phyloP scores from a whole-genome alignment of 1,139 yeast genomes.

The Diutina siamensis region DNA sequence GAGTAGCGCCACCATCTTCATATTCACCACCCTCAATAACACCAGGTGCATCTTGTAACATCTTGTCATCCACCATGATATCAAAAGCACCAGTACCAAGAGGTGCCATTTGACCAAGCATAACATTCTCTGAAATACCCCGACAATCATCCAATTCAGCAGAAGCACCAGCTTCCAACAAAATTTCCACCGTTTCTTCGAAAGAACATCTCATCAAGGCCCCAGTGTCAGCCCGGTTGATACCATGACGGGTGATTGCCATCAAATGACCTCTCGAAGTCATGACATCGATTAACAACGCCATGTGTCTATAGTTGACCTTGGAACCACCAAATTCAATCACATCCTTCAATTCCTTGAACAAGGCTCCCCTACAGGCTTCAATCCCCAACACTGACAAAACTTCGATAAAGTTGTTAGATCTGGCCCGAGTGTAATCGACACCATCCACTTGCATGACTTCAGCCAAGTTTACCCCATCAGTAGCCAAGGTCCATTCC shows the following conservation, averaged over 20 bases:
- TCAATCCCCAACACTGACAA: conserved; percentile 95
- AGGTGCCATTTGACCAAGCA: conserved; percentile 97
- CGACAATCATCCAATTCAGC: conserved; percentile 97
- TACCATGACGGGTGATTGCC: conserved; percentile 99
- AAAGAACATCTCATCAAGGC: conserved; percentile 98
- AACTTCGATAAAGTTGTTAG: conserved; percentile 93
- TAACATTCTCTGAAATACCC: conserved; percentile 96
- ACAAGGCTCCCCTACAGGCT: conserved; percentile 92
- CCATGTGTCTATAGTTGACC: conserved; percentile 97
- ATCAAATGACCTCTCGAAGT: conserved; percentile 96
- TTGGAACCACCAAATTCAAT: conserved; percentile 99
- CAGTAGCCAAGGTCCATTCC: conserved; percentile 98
- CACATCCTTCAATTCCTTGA: conserved; percentile 88
- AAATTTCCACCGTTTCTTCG: conserved; percentile 96
- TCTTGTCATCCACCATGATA: conserved; percentile 85
- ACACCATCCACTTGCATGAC: conserved; percentile 95
- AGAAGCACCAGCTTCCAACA: conserved; percentile 95
- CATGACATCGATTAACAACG: conserved; percentile 95
- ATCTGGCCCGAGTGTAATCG: conserved; percentile 78
- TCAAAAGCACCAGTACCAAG: conserved; percentile 98
- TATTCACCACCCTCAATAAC: conserved; percentile 14
- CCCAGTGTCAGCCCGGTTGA: conserved; percentile 96
- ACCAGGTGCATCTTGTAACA: conserved; percentile 37
- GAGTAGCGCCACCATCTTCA: conserved; percentile 87
- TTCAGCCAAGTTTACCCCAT: conserved; percentile 92